phyloP scores from a whole-genome alignment of 352 stramenopile species.

The Phytophthora parvispora region DNA sequence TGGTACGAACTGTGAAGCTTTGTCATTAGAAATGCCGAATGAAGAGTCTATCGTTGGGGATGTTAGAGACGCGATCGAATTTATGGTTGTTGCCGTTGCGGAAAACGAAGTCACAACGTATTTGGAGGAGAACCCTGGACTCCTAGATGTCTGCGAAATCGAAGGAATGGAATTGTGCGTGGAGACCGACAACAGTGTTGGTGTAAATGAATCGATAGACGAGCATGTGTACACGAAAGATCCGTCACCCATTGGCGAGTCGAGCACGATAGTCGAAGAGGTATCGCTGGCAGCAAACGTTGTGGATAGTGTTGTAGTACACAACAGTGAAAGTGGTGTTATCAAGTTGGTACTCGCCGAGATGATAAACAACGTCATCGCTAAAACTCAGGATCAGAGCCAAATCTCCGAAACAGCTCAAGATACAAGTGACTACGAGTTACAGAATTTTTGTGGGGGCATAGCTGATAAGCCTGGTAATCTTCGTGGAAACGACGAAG shows the following conservation, averaged over 20 bases:
- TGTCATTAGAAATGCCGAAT: too few relatives aligned
- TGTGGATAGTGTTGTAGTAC: not conserved
- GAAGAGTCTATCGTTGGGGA: not conserved
- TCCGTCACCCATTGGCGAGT: not conserved
- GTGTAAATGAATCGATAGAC: not conserved
- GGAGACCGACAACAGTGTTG: not conserved
- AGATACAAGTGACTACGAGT: not conserved
- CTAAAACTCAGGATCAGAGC: not conserved
- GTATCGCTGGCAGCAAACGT: too few relatives aligned
- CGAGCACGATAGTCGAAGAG: too few relatives aligned
- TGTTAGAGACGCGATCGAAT: not conserved
- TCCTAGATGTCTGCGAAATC: not conserved
- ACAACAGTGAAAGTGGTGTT: not conserved
- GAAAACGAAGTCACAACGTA: not conserved
- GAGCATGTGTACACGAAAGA: not conserved
- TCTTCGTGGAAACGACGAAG: not conserved
- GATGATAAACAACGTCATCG: constrained; percentile 5
- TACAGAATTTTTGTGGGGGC: not conserved
- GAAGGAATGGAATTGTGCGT: not conserved
- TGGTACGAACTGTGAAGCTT: not conserved
- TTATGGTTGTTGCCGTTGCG: not conserved
- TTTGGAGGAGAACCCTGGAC: not conserved
- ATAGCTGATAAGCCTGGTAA: not conserved
- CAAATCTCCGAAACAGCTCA: not conserved
- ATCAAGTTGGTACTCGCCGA: not conserved